phyloP scores from a whole-genome alignment of 441 rosid species.

The Sinapis alba region DNA sequence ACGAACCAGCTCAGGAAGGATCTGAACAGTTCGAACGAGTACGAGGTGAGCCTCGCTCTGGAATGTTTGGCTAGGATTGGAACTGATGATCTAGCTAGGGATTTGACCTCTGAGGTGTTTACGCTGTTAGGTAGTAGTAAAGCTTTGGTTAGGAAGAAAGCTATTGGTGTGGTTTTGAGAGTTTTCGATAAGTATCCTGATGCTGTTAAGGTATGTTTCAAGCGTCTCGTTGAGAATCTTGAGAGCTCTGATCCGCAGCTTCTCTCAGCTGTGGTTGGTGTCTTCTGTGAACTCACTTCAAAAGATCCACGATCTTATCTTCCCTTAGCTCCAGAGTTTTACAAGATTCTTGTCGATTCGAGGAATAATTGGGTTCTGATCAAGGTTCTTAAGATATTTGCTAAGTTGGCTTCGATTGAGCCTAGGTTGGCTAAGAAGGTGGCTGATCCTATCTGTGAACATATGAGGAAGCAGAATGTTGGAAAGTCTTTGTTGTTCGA shows the following conservation, averaged over 20 bases:
- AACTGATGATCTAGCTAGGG: conserved; percentile 77
- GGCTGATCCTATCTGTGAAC: conserved; percentile 84
- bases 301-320: conserved; percentile 77
- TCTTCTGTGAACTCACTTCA: conserved; percentile 73
- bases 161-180: conserved; percentile 67
- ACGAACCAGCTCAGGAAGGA: conserved; percentile 86
- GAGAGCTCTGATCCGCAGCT: conserved; percentile 69
- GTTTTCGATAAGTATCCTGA: conserved; percentile 83
- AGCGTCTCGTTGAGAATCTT: conserved; percentile 82
- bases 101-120: conserved; percentile 80
- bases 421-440: conserved; percentile 82
- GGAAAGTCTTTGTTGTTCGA: conserved; percentile 89
- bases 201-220: conserved; percentile 81
- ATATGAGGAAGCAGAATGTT: conserved; percentile 75
- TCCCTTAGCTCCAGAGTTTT: conserved; percentile 90
- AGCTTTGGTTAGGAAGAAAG: conserved; percentile 64
- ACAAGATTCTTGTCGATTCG: conserved; percentile 78
- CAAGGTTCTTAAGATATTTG: conserved; percentile 83
- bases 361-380: conserved; percentile 92
- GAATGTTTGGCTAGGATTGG: conserved; percentile 77
- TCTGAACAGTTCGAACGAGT: conserved; percentile 61
- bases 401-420: conserved; percentile 76
- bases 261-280: conserved; percentile 68
- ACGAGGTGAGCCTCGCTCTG: conserved; percentile 78
- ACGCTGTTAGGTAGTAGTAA: conserved; percentile 68